Evolutionary conservation across 805 yeast species (phyloP), one percentile per base, ranked within the genome.

Genomic region (Yarrowia sp.): DNA sequence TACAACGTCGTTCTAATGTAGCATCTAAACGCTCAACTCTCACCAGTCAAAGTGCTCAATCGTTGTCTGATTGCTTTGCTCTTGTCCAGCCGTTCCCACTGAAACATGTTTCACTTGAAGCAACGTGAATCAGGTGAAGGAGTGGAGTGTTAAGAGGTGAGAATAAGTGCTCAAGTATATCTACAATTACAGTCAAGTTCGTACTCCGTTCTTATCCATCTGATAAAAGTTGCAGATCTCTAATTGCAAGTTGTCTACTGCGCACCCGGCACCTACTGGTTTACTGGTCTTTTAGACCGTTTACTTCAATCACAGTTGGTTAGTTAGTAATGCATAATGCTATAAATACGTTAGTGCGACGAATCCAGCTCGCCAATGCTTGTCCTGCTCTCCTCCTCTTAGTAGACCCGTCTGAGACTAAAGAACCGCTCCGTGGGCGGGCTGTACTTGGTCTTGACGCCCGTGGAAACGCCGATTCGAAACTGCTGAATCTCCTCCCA

Each of bases 391-490:
- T n/a, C 22, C 53, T 19, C 19, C 19, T 19, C 19, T 19, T 22
- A 53, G 45, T 53, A 53, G 7, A 3, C 32, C 9, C 48, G 38
- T 41, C 63, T 14, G 15, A 58, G 15, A 12, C 42, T 32, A 40
- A 40, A 49, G 11, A 63, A 63, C n/a, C 67, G 56, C 56, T 63
- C 56, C 8, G 7, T n/a, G 3, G 67, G 67, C 32, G 67, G 67
- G 14, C 32, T 22, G 46, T 63, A 63, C 67, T 63, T 63, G 22
- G 22, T n/a, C 11, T 16, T n/a, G 4, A 49, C 56, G 5, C 40
- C 67, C 19, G 26, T 48, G 22, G 56, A 19, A 3, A 26, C 36
- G 11, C 67, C 67, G 16, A 63, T 49, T 22, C 56, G 56, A 11
- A 22, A 48, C 45, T 36, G 15, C n/a, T 48, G 56, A n/a, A 63